A percentile compares a stretch with the other conserved stretches of the same genome.
Evolutionary conservation across 2,329 filamentous ascomycete species (phyloP).

Genomic region (Paraconiothyrium sp.): DNA sequence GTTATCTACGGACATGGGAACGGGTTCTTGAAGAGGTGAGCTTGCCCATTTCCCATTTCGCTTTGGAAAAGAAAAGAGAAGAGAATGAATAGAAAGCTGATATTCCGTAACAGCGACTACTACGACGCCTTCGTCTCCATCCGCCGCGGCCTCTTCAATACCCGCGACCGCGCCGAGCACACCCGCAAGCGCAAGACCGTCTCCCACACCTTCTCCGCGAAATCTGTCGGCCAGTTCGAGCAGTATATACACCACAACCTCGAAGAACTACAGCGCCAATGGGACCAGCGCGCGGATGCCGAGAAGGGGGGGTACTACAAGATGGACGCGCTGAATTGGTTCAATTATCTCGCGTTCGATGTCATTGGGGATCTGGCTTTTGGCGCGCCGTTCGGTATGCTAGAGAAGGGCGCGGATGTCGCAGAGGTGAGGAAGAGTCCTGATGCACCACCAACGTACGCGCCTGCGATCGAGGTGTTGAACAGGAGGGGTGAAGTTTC

Average conservation of each 20-base stretch:
- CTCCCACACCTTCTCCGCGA: conserved; percentile 85
- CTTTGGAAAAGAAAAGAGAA: background rate
- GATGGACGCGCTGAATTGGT: conserved; percentile 82
- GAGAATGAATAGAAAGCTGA: background rate
- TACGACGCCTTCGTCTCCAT: conserved; percentile 94
- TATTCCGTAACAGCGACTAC: conserved; percentile 69
- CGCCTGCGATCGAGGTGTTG: conserved; percentile 84
- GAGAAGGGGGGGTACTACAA: conserved; percentile 65
- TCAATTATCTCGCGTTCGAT: conserved; percentile 70
- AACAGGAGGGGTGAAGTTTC: conserved; percentile 90
- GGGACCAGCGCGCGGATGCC: conserved; percentile 70
- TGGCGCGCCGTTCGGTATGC: conserved; percentile 84
- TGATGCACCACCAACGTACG: conserved; percentile 71
- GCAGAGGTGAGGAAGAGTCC: conserved; percentile 75
- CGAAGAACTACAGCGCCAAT: conserved; percentile 75
- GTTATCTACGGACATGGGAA: conserved; percentile 75
- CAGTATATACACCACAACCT: conserved; percentile 87
- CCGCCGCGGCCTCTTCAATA: conserved; percentile 87
- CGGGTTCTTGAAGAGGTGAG: conserved; percentile 59
- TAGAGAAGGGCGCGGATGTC: conserved; percentile 77
- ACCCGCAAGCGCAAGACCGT: conserved; percentile 89
- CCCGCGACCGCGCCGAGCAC: conserved; percentile 81
- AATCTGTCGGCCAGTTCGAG: conserved; percentile 84
- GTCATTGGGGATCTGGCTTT: conserved; percentile 72
- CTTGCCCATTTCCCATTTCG: background rate